Base-by-base conservation (phyloP, 2,329 filamentous ascomycete genomes). In the Geosmithia morbida region DNA sequence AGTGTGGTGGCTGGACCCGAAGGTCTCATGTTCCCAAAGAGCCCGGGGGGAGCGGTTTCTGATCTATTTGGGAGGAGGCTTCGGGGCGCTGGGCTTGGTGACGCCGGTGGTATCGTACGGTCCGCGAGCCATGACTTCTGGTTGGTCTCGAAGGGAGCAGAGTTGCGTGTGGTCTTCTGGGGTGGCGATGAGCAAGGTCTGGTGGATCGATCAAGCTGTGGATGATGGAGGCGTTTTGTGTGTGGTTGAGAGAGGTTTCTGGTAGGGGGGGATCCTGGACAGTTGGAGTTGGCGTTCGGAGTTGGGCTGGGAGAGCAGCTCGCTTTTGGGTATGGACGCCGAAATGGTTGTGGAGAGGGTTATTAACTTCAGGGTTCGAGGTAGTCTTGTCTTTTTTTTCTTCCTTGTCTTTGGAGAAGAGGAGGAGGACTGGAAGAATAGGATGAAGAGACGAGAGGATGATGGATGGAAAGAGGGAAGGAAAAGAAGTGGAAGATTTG, bases 51-150 rank as follows among this genome's bases (percentile, higher is more conserved):
- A 16, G 4, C 18, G 3, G 14, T 7, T 11, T 11, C 13, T 37
- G 33, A 7, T 37, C 48, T 48, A 48, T 61, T 65, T 13, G 61
- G 61, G 13, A 59, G 62, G 47, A 14, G 49, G 49, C 50, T 64
- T 63, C 44, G 62, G 61, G 26, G 54, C 53, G 53, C 50, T 61
- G 47, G 62, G 61, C 57, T 64, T 65, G 46, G 55, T 49, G 41
- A 65, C 55, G 49, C 62, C 62, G 46, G 62, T 65, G n/a, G 57
- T 61, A 48, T 65, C 62, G 49, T 65, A 65, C 2, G 62, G 62
- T 46, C 62, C 62, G 43, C 62, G 60, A 39, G 59, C 52, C 62
- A 65, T 65, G 46, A 33, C 50, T 37, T 20, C 18, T n/a, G 40
- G 13, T 41, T 20, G 40, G n/a, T 41, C 19, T 43, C 20, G 42